Percentiles rank a stretch among this genome's conserved stretches.
These are phyloP conservation scores for Trichoderma sp. DNA, from an alignment of 2,329 filamentous ascomycete species.

Conservation along the genomic window DNA sequence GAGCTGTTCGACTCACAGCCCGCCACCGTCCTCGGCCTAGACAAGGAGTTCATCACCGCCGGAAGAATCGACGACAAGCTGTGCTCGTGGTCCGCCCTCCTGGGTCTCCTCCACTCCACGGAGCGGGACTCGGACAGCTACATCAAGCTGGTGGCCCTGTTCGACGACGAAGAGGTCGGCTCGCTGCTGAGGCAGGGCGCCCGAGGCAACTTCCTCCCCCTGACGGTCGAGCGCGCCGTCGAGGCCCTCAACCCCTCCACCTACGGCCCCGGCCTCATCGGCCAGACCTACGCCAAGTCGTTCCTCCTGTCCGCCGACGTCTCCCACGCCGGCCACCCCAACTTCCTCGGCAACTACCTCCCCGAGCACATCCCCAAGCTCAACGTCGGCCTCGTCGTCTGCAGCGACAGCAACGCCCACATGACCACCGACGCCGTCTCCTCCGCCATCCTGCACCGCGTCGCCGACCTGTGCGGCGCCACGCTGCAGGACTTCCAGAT, in stretches of 20 bases:
- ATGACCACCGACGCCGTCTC: slow-evolving; percentile 94
- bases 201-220: slow-evolving; percentile 82
- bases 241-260: slow-evolving; percentile 62
- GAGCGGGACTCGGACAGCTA: slow-evolving; percentile 61
- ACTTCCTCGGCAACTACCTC: slow-evolving; percentile 84
- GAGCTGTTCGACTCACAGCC: slow-evolving; percentile 92
- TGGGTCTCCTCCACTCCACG: slow-evolving; percentile 70
- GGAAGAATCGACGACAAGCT: slow-evolving; percentile 97
- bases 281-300: slow-evolving; percentile 84
- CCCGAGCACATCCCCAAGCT: slow-evolving; percentile 83
- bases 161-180: slow-evolving; percentile 96
- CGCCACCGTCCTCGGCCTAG: slow-evolving; percentile 78
- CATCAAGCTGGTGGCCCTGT: slow-evolving; percentile 89
- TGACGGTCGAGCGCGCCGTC: slow-evolving; percentile 77
- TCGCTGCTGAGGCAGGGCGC: slow-evolving; percentile 89
- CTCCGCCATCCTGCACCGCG: slow-evolving; percentile 74
- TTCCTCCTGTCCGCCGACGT: slow-evolving; percentile 94
- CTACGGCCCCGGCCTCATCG: slow-evolving; percentile 64
- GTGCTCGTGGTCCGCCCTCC: slow-evolving; percentile 88
- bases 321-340: slow-evolving; percentile 90
- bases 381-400: slow-evolving; percentile 82
- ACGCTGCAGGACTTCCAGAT: slow-evolving; percentile 91
- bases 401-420: slow-evolving; percentile 84
- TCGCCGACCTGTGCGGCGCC: slow-evolving; percentile 72
- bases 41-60: slow-evolving; percentile 92